Evolutionary conservation across 352 stramenopile genomes (phyloP).

Genomic region (Aphanomyces astaci): DNA sequence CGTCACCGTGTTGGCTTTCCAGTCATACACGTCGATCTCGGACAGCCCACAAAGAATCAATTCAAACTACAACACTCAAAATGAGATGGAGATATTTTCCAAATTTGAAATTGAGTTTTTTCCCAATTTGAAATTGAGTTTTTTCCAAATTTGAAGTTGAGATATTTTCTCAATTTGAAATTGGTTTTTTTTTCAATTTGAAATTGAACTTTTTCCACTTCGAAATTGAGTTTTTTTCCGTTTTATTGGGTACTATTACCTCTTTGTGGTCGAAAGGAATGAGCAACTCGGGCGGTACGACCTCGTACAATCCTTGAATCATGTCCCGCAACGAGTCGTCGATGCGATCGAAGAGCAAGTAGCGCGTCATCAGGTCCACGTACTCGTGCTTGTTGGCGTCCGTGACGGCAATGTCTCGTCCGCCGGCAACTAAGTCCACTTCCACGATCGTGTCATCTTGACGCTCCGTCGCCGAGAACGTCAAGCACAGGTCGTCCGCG

Average conservation of each 20-base stretch:
- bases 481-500: constrained; percentile 62
- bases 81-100: no score
- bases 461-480: constrained; percentile 66
- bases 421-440: constrained; percentile 52
- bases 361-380: constrained; percentile 89
- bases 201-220: no score
- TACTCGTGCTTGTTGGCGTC: constrained; percentile 97
- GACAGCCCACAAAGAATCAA: constrained; percentile 69
- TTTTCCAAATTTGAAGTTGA: no score
- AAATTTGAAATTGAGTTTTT: no score
- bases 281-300: constrained; percentile 93
- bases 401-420: constrained; percentile 75
- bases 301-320: constrained; percentile 90
- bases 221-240: no score
- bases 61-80: constrained; percentile 41
- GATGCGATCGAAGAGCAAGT: constrained; percentile 92
- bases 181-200: no score
- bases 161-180: no score
- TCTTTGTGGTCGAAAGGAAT: constrained; percentile 98
- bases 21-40: constrained; percentile 87
- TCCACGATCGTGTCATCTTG: constrained; percentile 48
- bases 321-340: constrained; percentile 83
- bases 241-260: no score
- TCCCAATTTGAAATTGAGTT: no score
- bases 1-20: constrained; percentile 69